phyloP scores from a whole-genome alignment of 2,329 filamentous ascomycete species.

The Fusarium proliferatum region DNA sequence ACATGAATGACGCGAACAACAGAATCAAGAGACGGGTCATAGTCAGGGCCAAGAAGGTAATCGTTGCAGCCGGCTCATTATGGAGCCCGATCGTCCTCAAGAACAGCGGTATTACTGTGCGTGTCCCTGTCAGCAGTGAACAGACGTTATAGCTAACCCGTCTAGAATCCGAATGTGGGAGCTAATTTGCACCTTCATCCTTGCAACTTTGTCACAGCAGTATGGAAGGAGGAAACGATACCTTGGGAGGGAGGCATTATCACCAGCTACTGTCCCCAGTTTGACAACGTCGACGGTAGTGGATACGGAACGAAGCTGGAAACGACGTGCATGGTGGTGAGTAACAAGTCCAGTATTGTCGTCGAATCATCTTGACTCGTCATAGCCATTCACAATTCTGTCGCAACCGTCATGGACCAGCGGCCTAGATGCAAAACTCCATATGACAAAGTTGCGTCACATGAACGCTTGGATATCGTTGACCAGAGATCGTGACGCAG shows the following conservation, averaged over 20 bases:
- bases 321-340: constrained; percentile 74
- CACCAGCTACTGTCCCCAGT: constrained; percentile 79
- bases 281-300: constrained; percentile 82
- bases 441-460: constrained; percentile 74
- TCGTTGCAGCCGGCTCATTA: constrained; percentile 81
- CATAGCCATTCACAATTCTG: constrained; percentile 72
- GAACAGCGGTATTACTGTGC: constrained; percentile 79
- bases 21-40: constrained; percentile 69
- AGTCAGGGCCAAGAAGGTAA: constrained; percentile 82
- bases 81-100: constrained; percentile 81
- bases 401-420: constrained; percentile 73
- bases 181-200: constrained; percentile 86
- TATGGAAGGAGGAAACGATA: constrained; percentile 77
- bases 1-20: constrained; percentile 61
- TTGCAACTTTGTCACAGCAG: constrained; percentile 66
- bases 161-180: constrained; percentile 81
- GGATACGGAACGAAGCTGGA: constrained; percentile 89
- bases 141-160: constrained; percentile 34
- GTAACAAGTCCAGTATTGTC: constrained; percentile 34
- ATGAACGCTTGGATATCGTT: constrained; percentile 80
- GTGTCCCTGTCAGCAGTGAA: constrained; percentile 31
- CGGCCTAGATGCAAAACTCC: constrained; percentile 78
- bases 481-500: constrained; percentile 79
- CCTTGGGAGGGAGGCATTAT: constrained; percentile 82
- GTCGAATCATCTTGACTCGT: constrained; percentile 25